Base-by-base conservation (phyloP, 2,329 filamentous ascomycete species). In the Sclerotinia subarctica region DNA sequence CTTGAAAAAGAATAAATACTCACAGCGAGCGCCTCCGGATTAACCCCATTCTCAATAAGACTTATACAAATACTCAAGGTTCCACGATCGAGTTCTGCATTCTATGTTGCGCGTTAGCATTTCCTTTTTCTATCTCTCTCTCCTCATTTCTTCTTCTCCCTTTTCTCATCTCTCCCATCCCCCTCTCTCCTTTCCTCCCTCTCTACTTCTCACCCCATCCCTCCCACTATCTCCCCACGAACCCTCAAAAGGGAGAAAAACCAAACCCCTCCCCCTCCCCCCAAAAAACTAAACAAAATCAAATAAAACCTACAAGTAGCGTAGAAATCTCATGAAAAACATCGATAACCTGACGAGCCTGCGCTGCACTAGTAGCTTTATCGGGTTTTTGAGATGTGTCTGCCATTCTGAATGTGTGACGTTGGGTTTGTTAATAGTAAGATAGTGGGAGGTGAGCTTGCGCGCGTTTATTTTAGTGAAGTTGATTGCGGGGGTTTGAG, bases 1-100 rank as follows among this genome's bases (percentile, higher is more conserved):
- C 13, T 13, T 2, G 10, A 38, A 38, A 38, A 26, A 6, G 13
- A 35, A 13, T 7, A 46, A 52, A 8, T 1, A 74, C 92, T 77
- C 85, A 98, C 95, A 32, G 94, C 94, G 44, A 99, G 83, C 1
- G 94, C 95, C 78, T 98, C 94, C 0, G 95, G 95, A 77, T 97
- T 97, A 42, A 98, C 93, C 19, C 95, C 95, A 77, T 97, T 97
- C 80, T 99, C 95, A 74, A 99, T 96, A 79, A 99, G 86, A 66
- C 93, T 97, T 69, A 98, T 94, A 80, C 95, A 99, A 71, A 97
- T 92, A 3, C 94, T 97, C 24, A 99, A 84, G 26, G 94, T 93
- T 66, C 93, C 90, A 44, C 94, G 89, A 79, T 97, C 94, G 57
- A 99, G 88, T 72, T 96, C 88, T 70, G 94, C 97, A 81, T 98